A percentile compares a stretch with the other conserved stretches of the same genome.
These are phyloP conservation scores for Plectosphaerella sp. DNA, from an alignment of 2,329 filamentous ascomycete species.

Conservation along the genomic window DNA sequence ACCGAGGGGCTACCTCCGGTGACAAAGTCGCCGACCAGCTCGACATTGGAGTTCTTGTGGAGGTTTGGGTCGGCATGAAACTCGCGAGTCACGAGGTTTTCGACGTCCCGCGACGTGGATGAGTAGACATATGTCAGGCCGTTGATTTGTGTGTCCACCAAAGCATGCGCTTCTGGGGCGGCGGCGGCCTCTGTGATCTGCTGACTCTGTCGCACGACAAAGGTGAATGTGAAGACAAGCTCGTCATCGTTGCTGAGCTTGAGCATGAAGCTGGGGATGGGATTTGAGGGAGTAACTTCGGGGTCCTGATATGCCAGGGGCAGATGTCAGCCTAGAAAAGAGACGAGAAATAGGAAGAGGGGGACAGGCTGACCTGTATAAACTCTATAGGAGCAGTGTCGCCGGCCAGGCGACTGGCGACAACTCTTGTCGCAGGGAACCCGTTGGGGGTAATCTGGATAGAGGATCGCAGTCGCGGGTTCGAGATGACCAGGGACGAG, in stretches of 20 bases:
- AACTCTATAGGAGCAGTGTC: constrained; percentile 82
- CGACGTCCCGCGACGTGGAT: constrained; percentile 79
- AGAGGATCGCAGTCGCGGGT: constrained; percentile 71
- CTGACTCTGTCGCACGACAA: constrained; percentile 62
- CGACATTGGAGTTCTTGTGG: constrained; percentile 94
- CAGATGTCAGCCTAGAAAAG: constrained; percentile 3
- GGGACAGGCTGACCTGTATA: constrained; percentile 67
- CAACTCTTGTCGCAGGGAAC: constrained; percentile 78
- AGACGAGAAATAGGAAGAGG: background rate
- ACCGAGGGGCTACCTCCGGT: constrained; percentile 81
- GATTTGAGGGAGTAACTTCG: constrained; percentile 48
- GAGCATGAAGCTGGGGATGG: constrained; percentile 71
- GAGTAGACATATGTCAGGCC: constrained; percentile 92
- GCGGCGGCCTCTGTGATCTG: constrained; percentile 37
- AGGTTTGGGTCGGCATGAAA: constrained; percentile 97
- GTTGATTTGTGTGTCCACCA: constrained; percentile 72
- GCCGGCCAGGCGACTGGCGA: constrained; percentile 64
- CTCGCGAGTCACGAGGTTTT: constrained; percentile 89
- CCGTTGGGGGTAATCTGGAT: constrained; percentile 79
- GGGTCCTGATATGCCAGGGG: constrained; percentile 59
- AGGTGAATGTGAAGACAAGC: constrained; percentile 87
- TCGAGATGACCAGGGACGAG: constrained; percentile 76
- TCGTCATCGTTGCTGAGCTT: constrained; percentile 90
- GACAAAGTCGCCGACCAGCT: constrained; percentile 85
- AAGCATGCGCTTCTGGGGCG: constrained; percentile 26